Base-by-base conservation (phyloP, 257 asterid genomes). In the Solanum piurae region DNA sequence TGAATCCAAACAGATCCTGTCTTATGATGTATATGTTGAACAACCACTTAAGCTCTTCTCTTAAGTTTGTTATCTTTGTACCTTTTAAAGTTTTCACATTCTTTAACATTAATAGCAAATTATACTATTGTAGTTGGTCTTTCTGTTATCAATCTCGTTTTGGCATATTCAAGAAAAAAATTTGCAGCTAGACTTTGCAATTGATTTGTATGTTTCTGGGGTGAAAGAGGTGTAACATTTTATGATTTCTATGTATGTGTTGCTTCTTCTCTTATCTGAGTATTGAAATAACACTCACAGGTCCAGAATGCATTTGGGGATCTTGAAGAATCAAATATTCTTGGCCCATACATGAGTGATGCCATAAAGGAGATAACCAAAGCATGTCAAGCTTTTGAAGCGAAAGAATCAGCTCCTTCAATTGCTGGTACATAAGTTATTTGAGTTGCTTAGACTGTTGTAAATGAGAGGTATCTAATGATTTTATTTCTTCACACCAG, bases 351-450 rank as follows among this genome's bases (percentile, higher is more conserved):
- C 91, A 91, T 95, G 98, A 92, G 91, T 87, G 95, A 93, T 92
- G 96, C 98, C 85, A 91, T 97, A 89, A 93, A 90, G 91, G 99
- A 95, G 93, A 92, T 97, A 88, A 91, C 96, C 72, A 93, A 89
- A 91, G 99, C 98, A 89, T 89, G 92, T 86, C 98, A 93, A 87
- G 95, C 94, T 90, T 95, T 97, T 91, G 99, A 97, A 92, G 93
- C 90, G 14, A 97, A 97, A 89, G 99, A 95, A 90, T 95, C 98
- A 66, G 99, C 98, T 27, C 99, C 99, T 89, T 90, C 94, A 71
- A 79, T 93, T 85, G 98, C 98, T 38, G 98, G 99, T 97, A 97
- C 13, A 9, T 18, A 36, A 14, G 40, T 29, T 90, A 86, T 88
- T 14, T 8, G 69, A 82, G 69, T 82, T 82, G 42, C 69, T 84